Evolutionary conservation across 805 yeast genomes (phyloP).

Genomic region (Kodamaea restingae): DNA sequence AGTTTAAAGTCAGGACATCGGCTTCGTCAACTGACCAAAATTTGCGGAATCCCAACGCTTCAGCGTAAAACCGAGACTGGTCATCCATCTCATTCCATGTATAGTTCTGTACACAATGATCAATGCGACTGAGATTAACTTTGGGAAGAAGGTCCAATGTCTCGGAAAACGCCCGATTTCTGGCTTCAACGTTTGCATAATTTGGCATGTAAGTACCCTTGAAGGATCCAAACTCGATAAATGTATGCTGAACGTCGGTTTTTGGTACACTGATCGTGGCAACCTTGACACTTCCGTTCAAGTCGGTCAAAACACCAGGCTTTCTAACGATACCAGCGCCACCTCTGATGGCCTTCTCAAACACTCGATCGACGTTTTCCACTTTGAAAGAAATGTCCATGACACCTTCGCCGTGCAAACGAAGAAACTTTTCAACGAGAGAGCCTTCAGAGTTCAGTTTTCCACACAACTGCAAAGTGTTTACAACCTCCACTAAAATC

Average conservation of each 20-base stretch:
- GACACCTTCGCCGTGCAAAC: constrained; percentile 74
- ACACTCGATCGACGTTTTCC: constrained; percentile 43
- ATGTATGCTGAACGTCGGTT: constrained; percentile 69
- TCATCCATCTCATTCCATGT: constrained; percentile 62
- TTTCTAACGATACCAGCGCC: constrained; percentile 46
- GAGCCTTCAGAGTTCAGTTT: constrained; percentile 1
- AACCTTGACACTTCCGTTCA: constrained; percentile 45
- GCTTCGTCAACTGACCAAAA: constrained; percentile 85
- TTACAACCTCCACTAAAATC: constrained; percentile 46
- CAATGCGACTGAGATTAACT: constrained; percentile 45
- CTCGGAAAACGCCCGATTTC: constrained; percentile 3
- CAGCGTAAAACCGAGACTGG: constrained; percentile 57
- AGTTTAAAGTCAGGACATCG: constrained; percentile 63
- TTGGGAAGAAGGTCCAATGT: constrained; percentile 6
- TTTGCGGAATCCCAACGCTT: constrained; percentile 66
- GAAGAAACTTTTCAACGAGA: constrained; percentile 23
- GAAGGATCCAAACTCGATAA: constrained; percentile 47
- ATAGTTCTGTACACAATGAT: constrained; percentile 80
- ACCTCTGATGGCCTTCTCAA: constrained; percentile 40
- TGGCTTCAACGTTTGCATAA: constrained; percentile 20
- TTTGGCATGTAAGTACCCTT: constrained; percentile 52
- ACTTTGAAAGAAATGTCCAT: constrained; percentile 72
- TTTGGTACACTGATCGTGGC: constrained; percentile 44
- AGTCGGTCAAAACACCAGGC: constrained; percentile 35
- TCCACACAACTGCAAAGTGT: constrained; percentile 26